Percentiles rank a stretch among this genome's conserved stretches.
These are phyloP conservation scores for Tolypocladium ovalisporum DNA, from an alignment of 2,329 filamentous ascomycete genomes.

Conservation along the genomic window DNA sequence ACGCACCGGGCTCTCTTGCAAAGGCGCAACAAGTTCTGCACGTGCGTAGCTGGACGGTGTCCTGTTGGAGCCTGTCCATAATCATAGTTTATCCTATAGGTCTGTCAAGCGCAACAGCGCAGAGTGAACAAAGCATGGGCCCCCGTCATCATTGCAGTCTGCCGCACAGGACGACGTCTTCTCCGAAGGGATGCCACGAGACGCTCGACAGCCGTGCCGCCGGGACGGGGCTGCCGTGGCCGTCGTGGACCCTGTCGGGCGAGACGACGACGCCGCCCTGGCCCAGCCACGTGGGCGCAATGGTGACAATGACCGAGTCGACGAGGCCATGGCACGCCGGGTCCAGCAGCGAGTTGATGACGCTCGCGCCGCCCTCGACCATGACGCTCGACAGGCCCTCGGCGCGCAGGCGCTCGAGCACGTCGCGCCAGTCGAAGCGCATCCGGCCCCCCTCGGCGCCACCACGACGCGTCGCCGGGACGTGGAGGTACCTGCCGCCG, in stretches of 20 bases:
- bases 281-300: slow-evolving; percentile 86
- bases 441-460: slow-evolving; percentile 24
- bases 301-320: slow-evolving; percentile 73
- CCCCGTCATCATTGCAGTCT: slow-evolving; percentile 25
- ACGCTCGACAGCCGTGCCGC: slow-evolving; percentile 57
- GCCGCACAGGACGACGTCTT: slow-evolving; percentile 76
- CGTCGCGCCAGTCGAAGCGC: slow-evolving; percentile 51
- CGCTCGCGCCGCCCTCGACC: slow-evolving; percentile 77
- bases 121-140: no score
- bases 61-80: not conserved
- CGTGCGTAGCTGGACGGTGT: not conserved
- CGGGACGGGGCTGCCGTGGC: slow-evolving; percentile 40
- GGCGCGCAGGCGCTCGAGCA: slow-evolving; percentile 45
- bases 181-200: slow-evolving; percentile 66
- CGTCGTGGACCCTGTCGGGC: slow-evolving; percentile 46
- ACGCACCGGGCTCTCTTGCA: no score
- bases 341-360: slow-evolving; percentile 74
- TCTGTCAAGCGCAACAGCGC: no score
- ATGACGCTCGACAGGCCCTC: slow-evolving; percentile 69
- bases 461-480: slow-evolving; percentile 23
- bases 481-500: slow-evolving; percentile 40
- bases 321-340: slow-evolving; percentile 50
- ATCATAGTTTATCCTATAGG: no score
- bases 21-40: no score
- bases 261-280: slow-evolving; percentile 69